Percentiles rank a stretch among this genome's conserved stretches.
Conservation (phyloP, 129 eudicot genomes). For the Lonicera japonica region DNA sequence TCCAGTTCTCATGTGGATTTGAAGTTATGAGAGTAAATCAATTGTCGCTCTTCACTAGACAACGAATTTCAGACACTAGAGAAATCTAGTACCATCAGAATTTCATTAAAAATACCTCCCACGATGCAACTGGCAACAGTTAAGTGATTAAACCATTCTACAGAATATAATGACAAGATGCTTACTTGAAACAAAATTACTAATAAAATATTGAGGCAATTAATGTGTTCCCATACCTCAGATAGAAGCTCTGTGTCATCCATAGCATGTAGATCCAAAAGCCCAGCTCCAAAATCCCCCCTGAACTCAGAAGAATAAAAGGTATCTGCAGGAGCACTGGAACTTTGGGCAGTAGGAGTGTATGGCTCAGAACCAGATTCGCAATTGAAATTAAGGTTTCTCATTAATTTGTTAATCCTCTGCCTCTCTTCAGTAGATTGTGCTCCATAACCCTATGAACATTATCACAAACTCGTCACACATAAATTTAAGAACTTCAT, state of each 20-base stretch:
- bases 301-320: constrained; percentile 75
- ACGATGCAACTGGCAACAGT: no score
- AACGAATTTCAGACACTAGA: no score
- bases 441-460: constrained; percentile 87
- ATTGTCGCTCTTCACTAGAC: no score
- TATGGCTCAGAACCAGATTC: constrained; percentile 88
- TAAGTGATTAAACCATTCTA: no score
- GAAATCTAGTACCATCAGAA: no score
- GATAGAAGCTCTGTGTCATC: constrained; percentile 97
- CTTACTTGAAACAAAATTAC: constrained; percentile 4
- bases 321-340: constrained; percentile 58
- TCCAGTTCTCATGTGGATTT: no score
- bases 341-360: constrained; percentile 70
- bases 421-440: constrained; percentile 98
- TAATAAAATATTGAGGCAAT: background rate
- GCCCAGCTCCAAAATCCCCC: constrained; percentile 99
- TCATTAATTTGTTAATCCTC: constrained; percentile 85
- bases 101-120: no score
- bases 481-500: constrained; percentile 15
- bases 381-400: constrained; percentile 84
- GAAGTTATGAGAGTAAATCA: no score
- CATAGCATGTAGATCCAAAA: constrained; percentile 96
- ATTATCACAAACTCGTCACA: constrained; percentile 14
- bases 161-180: no score
- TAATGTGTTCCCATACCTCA: constrained; percentile 44